Percentiles rank a stretch among this genome's conserved stretches.
phyloP scores from a whole-genome alignment of 2,329 filamentous ascomycete species.

The Fonsecaea multimorphosa region DNA sequence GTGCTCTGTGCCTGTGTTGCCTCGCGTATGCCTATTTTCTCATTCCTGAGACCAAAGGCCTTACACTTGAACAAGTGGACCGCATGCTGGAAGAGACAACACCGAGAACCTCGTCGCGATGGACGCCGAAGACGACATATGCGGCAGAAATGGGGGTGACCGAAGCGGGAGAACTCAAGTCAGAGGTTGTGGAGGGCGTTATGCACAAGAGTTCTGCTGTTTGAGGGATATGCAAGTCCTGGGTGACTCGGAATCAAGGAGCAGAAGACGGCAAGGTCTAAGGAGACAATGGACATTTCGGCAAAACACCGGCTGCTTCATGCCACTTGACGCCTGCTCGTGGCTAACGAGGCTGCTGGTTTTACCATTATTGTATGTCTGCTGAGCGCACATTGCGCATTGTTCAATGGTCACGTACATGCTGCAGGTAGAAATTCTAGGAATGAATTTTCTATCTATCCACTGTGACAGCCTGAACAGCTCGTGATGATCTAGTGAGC shows the following conservation, averaged over 20 bases:
- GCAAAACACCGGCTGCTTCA: neutral
- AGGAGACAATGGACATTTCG: neutral
- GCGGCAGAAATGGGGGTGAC: conserved; percentile 61
- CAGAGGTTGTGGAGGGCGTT: conserved; percentile 41
- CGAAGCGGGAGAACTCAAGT: conserved; percentile 44
- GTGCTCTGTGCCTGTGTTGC: conserved; percentile 72
- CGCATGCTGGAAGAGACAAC: conserved; percentile 88
- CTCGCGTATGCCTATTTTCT: conserved; percentile 77
- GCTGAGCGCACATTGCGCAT: neutral
- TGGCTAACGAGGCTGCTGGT: neutral
- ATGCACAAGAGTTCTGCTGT: conserved; percentile 43
- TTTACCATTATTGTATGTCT: neutral
- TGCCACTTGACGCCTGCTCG: no score
- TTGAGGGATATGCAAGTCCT: conserved; percentile 16
- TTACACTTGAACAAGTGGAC: conserved; percentile 80
- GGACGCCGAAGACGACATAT: conserved; percentile 75
- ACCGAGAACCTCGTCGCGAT: conserved; percentile 76
- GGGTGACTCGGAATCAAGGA: neutral
- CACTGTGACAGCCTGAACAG: no score
- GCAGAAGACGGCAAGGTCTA: neutral
- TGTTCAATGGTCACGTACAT: neutral
- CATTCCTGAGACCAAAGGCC: conserved; percentile 75
- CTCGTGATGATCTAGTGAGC: no score
- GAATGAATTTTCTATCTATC: no score
- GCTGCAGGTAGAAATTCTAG: no score